phyloP scores from a whole-genome alignment of 805 yeast species.

The Saccharomyces kudriavzevii region DNA sequence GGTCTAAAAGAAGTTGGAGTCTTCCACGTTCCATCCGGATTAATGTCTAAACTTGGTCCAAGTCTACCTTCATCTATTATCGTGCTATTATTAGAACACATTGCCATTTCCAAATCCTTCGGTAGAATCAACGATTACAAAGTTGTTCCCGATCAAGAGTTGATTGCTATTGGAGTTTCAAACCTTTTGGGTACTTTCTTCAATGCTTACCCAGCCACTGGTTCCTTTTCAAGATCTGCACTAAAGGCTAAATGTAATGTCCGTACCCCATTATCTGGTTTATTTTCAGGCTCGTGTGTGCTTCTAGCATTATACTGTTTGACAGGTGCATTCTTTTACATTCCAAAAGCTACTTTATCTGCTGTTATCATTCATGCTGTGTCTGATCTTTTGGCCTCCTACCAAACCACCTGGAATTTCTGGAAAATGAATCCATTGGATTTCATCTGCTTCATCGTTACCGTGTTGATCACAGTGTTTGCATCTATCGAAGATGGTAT shows the following conservation, averaged over 20 bases:
- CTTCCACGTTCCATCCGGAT: conserved; percentile 53
- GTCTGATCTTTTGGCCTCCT: conserved; percentile 69
- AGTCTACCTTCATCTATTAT: conserved; percentile 83
- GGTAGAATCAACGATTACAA: conserved; percentile 89
- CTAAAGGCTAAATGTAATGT: conserved; percentile 93
- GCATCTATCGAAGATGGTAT: conserved; percentile 80
- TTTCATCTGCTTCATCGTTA: conserved; percentile 60
- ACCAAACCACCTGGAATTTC: conserved; percentile 55
- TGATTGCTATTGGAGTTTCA: conserved; percentile 87
- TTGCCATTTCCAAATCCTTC: conserved; percentile 87
- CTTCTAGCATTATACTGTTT: conserved; percentile 76
- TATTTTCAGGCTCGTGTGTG: conserved; percentile 83
- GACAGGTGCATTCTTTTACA: conserved; percentile 76
- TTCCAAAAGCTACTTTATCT: conserved; percentile 79
- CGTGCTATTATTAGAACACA: conserved; percentile 79
- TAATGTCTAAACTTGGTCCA: conserved; percentile 53
- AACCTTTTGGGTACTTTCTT: conserved; percentile 87
- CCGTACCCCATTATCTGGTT: conserved; percentile 86
- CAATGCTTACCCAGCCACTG: conserved; percentile 91
- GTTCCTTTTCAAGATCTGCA: conserved; percentile 92
- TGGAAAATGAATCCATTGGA: conserved; percentile 73
- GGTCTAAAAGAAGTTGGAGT: conserved; percentile 75
- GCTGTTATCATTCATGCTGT: conserved; percentile 94
- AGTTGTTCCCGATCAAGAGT: conserved; percentile 86
- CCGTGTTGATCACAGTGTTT: conserved; percentile 68